These are phyloP conservation scores for Aspergillus ellipticus DNA, from an alignment of 495 filamentous ascomycete species.

Conservation along the genomic window DNA sequence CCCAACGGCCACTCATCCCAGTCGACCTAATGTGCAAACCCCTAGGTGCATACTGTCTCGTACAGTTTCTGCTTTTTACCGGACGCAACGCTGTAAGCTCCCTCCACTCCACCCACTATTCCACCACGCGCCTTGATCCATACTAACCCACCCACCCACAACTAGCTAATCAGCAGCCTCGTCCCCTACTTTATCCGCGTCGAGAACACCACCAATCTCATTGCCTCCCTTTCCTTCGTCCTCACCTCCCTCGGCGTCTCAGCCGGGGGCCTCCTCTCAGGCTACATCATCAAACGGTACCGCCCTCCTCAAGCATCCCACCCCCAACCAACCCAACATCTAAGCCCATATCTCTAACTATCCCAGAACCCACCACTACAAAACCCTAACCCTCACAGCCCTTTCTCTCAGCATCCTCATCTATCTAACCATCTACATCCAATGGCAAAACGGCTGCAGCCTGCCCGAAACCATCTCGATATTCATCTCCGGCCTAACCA, in stretches of 20 bases:
- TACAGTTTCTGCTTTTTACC: conserved; percentile 15
- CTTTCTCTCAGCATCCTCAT: conserved; percentile 8
- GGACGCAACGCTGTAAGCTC: conserved; percentile 17
- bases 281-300: conserved; percentile 29
- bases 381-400: conserved; percentile 20
- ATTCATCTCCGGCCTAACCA: conserved; percentile 20
- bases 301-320: too few species aligned
- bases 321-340: too few species aligned
- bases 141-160: background rate
- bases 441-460: conserved; percentile 25
- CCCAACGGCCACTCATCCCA: conserved; percentile 26
- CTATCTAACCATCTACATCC: conserved; percentile 22
- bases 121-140: too few species aligned
- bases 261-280: conserved; percentile 20
- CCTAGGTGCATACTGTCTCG: conserved; percentile 15
- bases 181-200: conserved; percentile 26
- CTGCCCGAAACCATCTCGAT: conserved; percentile 19
- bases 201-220: conserved; percentile 14
- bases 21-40: conserved; percentile 19
- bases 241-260: conserved; percentile 16
- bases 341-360: background rate
- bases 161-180: conserved; percentile 19
- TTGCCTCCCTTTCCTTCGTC: conserved; percentile 13
- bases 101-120: too few species aligned
- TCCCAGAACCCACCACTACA: conserved; percentile 25